Evolutionary conservation across 2,329 filamentous ascomycete genomes (phyloP).

Genomic region (Pseudogymnoascus sp.): DNA sequence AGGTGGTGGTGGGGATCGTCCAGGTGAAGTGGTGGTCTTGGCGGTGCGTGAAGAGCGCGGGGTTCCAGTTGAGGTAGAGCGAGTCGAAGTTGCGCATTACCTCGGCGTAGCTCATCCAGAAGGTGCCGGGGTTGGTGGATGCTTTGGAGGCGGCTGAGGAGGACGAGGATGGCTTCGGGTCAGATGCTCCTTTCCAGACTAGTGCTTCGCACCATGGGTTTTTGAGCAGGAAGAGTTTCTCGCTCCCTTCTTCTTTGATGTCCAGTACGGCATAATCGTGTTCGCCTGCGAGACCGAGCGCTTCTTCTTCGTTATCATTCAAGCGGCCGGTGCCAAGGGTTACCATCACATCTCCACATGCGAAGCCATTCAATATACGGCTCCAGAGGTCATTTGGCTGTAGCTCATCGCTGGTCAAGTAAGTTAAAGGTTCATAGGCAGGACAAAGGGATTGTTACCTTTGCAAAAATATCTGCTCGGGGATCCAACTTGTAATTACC

Average conservation of each 20-base stretch:
- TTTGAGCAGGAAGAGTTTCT: constrained; percentile 72
- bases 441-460: constrained; percentile 38
- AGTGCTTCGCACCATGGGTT: constrained; percentile 90
- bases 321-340: constrained; percentile 87
- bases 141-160: constrained; percentile 11
- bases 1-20: constrained; percentile 47
- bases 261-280: constrained; percentile 92
- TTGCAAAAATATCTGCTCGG: constrained; percentile 88
- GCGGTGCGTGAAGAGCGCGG: constrained; percentile 68
- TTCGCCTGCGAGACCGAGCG: constrained; percentile 75
- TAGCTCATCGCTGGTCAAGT: constrained; percentile 58
- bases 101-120: constrained; percentile 88
- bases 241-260: constrained; percentile 57
- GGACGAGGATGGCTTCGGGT: constrained; percentile 18
- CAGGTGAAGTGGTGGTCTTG: constrained; percentile 89
- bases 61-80: constrained; percentile 97
- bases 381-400: constrained; percentile 71
- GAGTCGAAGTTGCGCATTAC: constrained; percentile 90
- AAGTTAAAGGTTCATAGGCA: constrained; percentile 10
- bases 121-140: constrained; percentile 58
- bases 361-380: constrained; percentile 66
- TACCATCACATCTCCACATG: constrained; percentile 72
- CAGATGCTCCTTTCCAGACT: constrained; percentile 53
- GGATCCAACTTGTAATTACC: constrained; percentile 92
- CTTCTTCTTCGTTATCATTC: constrained; percentile 66